Evolutionary conservation across 1,284 basidiomycete genomes (phyloP).

Genomic region (Nidula niveotomentosa): DNA sequence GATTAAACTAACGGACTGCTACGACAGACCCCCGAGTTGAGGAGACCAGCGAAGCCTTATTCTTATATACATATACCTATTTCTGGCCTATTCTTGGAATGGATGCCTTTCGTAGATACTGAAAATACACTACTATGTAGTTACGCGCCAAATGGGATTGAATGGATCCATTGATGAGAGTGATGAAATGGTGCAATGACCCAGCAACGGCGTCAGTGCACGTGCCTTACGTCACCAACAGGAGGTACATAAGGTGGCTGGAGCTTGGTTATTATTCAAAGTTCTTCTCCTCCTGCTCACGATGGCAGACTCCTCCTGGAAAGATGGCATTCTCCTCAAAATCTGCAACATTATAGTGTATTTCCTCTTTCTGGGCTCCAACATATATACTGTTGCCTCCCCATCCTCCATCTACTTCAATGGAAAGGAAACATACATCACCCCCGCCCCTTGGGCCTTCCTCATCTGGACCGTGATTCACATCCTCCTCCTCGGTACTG

Average conservation of each 20-base stretch:
- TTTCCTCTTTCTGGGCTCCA: slow-evolving; percentile 83
- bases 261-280: background rate
- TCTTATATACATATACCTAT: too few species aligned
- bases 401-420: slow-evolving; percentile 68
- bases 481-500: slow-evolving; percentile 81
- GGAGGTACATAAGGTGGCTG: too few species aligned
- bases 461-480: slow-evolving; percentile 88
- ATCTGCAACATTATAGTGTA: slow-evolving; percentile 81
- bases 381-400: slow-evolving; percentile 82
- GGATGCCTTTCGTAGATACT: too few species aligned
- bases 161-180: too few species aligned
- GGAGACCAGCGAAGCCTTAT: too few species aligned
- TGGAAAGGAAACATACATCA: slow-evolving; percentile 85
- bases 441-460: slow-evolving; percentile 88
- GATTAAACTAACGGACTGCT: background rate
- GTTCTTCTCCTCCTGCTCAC: slow-evolving; percentile 9
- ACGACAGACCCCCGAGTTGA: too few species aligned
- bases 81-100: too few species aligned
- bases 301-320: slow-evolving; percentile 66
- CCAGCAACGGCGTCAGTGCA: too few species aligned
- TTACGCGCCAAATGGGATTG: too few species aligned
- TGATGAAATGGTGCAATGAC: too few species aligned
- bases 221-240: too few species aligned
- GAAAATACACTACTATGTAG: too few species aligned
- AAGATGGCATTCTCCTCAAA: slow-evolving; percentile 80